Percentiles rank a stretch among this genome's conserved stretches.
Conservation (phyloP, 169 alveolate species). For the Eimeria praecox region DNA sequence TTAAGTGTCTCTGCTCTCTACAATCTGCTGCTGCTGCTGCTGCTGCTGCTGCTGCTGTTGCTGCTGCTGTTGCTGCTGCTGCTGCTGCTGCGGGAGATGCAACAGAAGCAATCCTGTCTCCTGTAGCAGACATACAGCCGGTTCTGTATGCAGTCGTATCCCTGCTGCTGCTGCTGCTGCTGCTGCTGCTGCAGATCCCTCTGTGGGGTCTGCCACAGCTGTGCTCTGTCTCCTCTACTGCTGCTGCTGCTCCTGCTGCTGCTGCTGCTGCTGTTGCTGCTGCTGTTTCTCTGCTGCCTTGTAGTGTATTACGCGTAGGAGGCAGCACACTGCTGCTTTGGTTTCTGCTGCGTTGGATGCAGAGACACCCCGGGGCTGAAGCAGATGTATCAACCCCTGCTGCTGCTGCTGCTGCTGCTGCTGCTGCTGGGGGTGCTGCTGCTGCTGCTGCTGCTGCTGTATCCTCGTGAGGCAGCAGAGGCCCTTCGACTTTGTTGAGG, state of each 20-base stretch:
- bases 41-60: too few relatives aligned
- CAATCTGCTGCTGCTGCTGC: too few relatives aligned
- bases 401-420: conserved; percentile 33
- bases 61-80: too few relatives aligned
- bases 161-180: conserved; percentile 7
- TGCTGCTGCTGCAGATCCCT: not conserved
- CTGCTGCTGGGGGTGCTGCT: conserved; percentile 3
- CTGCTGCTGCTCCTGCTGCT: conserved; percentile 15
- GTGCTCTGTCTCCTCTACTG: not conserved
- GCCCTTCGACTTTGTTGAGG: conserved; percentile 7
- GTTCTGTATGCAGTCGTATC: not conserved
- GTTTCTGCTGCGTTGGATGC: conserved; percentile 12
- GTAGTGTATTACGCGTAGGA: not conserved
- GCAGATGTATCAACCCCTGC: not conserved
- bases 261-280: conserved; percentile 54
- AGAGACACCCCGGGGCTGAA: not conserved
- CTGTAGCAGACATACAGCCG: not conserved
- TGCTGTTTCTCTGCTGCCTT: not conserved
- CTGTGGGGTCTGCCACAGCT: not conserved
- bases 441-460: not conserved
- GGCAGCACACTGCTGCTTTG: not conserved
- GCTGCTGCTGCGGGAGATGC: too few relatives aligned
- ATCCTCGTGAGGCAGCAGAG: not conserved
- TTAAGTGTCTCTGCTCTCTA: too few relatives aligned
- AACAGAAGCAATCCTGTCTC: too few relatives aligned